Conservation (phyloP, 345 rosid species). For the Acer yangbiense region DNA sequence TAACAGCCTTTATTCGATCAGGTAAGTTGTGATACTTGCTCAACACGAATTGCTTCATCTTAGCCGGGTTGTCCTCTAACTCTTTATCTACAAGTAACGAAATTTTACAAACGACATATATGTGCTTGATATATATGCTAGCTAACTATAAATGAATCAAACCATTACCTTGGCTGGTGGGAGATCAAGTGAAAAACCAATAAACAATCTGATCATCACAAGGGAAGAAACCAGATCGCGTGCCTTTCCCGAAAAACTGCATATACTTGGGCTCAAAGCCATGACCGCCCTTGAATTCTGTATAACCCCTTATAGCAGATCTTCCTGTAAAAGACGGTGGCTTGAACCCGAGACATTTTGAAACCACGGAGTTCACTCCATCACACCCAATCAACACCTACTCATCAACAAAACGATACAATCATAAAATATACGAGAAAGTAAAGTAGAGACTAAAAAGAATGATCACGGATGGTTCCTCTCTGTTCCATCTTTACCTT, state of each 20-base stretch:
- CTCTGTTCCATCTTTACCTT: slow-evolving; percentile 42
- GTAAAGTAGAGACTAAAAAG: background rate
- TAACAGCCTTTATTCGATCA: slow-evolving; percentile 32
- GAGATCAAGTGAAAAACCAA: slow-evolving; percentile 37
- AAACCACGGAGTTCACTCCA: slow-evolving; percentile 68
- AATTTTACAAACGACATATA: background rate
- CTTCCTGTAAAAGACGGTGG: slow-evolving; percentile 40
- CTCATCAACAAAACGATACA: background rate
- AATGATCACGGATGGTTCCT: background rate
- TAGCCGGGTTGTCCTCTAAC: slow-evolving; percentile 33
- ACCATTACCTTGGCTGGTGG: slow-evolving; percentile 29
- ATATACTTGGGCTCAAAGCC: slow-evolving; percentile 25
- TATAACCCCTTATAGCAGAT: slow-evolving; percentile 48
- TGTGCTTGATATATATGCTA: background rate
- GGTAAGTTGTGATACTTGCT: slow-evolving; percentile 37
- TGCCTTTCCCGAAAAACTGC: slow-evolving; percentile 41
- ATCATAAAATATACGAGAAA: background rate
- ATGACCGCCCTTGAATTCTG: slow-evolving; percentile 40
- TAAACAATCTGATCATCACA: slow-evolving; percentile 35
- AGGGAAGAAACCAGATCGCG: slow-evolving; percentile 36
- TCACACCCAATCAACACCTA: slow-evolving; percentile 74
- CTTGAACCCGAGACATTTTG: slow-evolving; percentile 66
- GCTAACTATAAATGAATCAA: background rate
- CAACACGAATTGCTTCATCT: slow-evolving; percentile 49
- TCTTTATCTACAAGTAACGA: slow-evolving; percentile 22